phyloP scores from a whole-genome alignment of 495 filamentous ascomycete species.

The Pseudomonodictys pantanalensis region DNA sequence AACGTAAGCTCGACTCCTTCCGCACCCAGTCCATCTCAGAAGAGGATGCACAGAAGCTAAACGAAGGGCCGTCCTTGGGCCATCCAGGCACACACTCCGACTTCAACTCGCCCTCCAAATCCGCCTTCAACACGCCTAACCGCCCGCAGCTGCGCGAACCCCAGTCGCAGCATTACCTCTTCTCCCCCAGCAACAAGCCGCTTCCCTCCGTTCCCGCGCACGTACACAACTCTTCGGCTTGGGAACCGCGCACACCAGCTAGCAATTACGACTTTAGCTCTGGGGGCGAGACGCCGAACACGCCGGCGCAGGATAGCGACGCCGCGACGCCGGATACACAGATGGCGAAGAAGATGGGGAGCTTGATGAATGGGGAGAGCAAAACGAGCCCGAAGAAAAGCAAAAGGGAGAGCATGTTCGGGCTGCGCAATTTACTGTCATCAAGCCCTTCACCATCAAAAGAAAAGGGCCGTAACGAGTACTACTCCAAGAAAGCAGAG shows the following conservation, averaged over 20 bases:
- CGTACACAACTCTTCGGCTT: conserved; percentile 56
- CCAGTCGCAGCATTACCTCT: conserved; percentile 46
- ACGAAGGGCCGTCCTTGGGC: neutral
- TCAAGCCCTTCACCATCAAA: conserved; percentile 16
- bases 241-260: conserved; percentile 60
- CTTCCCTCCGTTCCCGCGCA: conserved; percentile 58
- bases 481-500: conserved; percentile 29
- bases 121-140: conserved; percentile 31
- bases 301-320: conserved; percentile 67
- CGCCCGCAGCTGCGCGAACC: conserved; percentile 49
- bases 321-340: conserved; percentile 61
- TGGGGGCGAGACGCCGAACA: conserved; percentile 72
- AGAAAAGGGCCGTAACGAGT: conserved; percentile 5
- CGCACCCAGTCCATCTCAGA: neutral
- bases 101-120: conserved; percentile 54
- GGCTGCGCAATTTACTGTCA: neutral
- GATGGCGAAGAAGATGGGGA: conserved; percentile 41
- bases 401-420: neutral
- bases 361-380: conserved; percentile 4
- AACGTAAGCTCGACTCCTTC: conserved; percentile 27
- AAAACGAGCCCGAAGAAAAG: conserved; percentile 18
- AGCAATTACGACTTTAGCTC: conserved; percentile 65
- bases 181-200: conserved; percentile 41
- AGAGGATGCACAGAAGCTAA: conserved; percentile 6
- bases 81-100: conserved; percentile 49